Conservation (phyloP, 2,329 filamentous ascomycete species). For the Colletotrichum chrysophilum region DNA sequence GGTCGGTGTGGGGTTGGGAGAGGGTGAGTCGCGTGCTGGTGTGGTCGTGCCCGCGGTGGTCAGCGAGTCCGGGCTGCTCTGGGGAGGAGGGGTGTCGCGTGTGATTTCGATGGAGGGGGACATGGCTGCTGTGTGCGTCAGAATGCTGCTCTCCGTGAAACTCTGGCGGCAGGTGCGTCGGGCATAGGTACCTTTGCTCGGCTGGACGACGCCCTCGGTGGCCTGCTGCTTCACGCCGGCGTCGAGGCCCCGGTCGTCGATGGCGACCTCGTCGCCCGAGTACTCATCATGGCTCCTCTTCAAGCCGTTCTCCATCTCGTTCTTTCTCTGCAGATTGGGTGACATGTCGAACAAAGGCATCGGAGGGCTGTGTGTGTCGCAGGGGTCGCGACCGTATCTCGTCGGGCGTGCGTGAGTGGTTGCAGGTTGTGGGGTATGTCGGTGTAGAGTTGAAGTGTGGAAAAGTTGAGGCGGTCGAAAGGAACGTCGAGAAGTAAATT, state of each 20-base stretch:
- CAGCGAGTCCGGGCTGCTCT: slow-evolving; percentile 29
- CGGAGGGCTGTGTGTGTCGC: slow-evolving; percentile 13
- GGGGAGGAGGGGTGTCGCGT: slow-evolving; percentile 14
- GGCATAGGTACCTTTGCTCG: neutral
- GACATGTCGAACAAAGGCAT: slow-evolving; percentile 57
- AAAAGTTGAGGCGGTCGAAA: neutral
- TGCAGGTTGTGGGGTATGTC: neutral
- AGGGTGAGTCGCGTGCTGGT: slow-evolving; percentile 39
- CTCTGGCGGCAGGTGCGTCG: neutral
- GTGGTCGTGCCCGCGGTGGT: slow-evolving; percentile 49
- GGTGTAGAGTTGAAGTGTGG: neutral
- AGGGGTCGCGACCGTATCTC: neutral
- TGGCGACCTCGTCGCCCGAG: slow-evolving; percentile 32
- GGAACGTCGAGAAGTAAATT: neutral
- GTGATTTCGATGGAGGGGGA: neutral
- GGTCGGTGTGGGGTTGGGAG: slow-evolving; percentile 27
- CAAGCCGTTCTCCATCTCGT: slow-evolving; percentile 45
- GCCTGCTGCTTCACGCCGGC: slow-evolving; percentile 17
- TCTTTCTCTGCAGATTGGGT: slow-evolving; percentile 44
- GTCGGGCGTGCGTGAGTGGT: neutral
- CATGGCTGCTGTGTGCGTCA: neutral
- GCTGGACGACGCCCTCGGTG: neutral
- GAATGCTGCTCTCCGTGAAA: neutral
- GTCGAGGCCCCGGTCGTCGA: slow-evolving; percentile 21
- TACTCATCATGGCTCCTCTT: slow-evolving; percentile 56